These are phyloP conservation scores for Fusarium denticulatum DNA, from an alignment of 2,329 filamentous ascomycete genomes.

Conservation along the genomic window DNA sequence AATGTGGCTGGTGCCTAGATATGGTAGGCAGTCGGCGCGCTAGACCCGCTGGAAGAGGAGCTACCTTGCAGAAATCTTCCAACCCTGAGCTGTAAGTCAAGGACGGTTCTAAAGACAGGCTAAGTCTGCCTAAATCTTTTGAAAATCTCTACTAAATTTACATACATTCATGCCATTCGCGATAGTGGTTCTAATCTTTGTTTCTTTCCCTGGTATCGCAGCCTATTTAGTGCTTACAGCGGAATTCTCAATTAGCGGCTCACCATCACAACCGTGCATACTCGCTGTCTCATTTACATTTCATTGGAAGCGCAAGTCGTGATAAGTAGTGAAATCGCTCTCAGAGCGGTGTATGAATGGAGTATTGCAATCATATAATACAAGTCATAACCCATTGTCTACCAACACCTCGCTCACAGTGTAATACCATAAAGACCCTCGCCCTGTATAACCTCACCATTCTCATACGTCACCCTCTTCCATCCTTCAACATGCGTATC, in stretches of 20 bases:
- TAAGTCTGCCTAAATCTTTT: neutral
- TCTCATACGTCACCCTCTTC: constrained; percentile 70
- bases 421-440: constrained; percentile 62
- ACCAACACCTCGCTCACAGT: neutral
- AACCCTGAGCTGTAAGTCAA: neutral
- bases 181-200: neutral
- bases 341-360: neutral
- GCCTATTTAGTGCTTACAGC: neutral
- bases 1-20: neutral
- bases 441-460: constrained; percentile 61
- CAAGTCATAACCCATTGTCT: neutral
- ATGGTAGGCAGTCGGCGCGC: neutral
- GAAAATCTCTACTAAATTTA: rapidly evolving
- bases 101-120: neutral
- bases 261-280: no score
- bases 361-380: neutral
- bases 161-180: neutral
- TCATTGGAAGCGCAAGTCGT: neutral
- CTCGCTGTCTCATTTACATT: no score
- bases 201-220: neutral
- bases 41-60: neutral
- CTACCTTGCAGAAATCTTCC: neutral
- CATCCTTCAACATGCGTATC: constrained; percentile 66
- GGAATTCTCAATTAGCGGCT: neutral
- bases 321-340: neutral